Percentiles rank a stretch among this genome's conserved stretches.
These are phyloP conservation scores for Yamadazyma scolyti DNA, from an alignment of 805 yeast species.

Conservation along the genomic window DNA sequence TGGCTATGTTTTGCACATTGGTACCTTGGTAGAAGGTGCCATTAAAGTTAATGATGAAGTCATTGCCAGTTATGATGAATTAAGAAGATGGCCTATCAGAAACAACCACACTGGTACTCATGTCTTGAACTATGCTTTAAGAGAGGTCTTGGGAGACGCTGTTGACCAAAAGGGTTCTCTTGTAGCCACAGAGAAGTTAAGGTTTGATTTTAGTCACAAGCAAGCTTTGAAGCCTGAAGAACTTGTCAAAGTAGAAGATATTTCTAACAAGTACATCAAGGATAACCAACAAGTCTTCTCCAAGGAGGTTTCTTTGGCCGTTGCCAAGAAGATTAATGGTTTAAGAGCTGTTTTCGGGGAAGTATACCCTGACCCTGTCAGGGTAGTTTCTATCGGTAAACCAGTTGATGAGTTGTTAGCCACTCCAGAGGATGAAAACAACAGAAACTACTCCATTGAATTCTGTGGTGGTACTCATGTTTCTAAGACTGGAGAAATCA, in stretches of 20 bases:
- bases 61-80: slow-evolving; percentile 85
- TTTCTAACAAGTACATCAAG: slow-evolving; percentile 69
- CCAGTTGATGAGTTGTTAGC: slow-evolving; percentile 78
- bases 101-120: slow-evolving; percentile 99
- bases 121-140: slow-evolving; percentile 82
- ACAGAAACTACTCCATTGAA: slow-evolving; percentile 81
- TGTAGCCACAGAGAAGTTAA: slow-evolving; percentile 90
- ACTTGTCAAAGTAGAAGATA: slow-evolving; percentile 68
- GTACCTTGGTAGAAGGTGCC: slow-evolving; percentile 73
- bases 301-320: slow-evolving; percentile 71
- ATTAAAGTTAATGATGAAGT: slow-evolving; percentile 65
- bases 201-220: slow-evolving; percentile 96
- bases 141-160: slow-evolving; percentile 80
- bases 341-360: slow-evolving; percentile 98
- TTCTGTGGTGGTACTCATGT: slow-evolving; percentile 99
- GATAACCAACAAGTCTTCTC: slow-evolving; percentile 71
- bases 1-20: slow-evolving; percentile 95
- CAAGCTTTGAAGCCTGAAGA: slow-evolving; percentile 73
- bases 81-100: slow-evolving; percentile 93
- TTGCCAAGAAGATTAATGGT: slow-evolving; percentile 74
- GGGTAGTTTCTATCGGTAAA: slow-evolving; percentile 94
- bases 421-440: slow-evolving; percentile 66
- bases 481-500: slow-evolving; percentile 85
- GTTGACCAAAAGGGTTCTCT: slow-evolving; percentile 96
- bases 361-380: slow-evolving; percentile 97